Conservation (phyloP, 1,284 basidiomycete genomes). For the Ustilago crameri region DNA sequence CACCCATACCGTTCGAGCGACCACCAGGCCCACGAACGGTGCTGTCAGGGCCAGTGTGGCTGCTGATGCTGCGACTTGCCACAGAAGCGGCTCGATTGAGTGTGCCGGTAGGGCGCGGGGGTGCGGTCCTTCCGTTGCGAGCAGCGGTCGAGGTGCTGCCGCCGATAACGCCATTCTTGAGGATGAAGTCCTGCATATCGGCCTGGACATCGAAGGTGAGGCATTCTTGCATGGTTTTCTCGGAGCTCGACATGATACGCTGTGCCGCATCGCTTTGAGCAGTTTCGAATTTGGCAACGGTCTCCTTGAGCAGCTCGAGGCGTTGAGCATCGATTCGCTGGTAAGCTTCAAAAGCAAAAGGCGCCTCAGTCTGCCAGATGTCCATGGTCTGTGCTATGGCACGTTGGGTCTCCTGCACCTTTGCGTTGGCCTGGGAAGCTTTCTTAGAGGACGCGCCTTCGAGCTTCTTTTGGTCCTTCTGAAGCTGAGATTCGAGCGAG, state of each 20-base stretch:
- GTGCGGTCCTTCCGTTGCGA: constrained; percentile 24
- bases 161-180: constrained; percentile 37
- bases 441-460: constrained; percentile 61
- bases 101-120: constrained; percentile 10
- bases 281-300: constrained; percentile 59
- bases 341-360: constrained; percentile 57
- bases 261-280: constrained; percentile 61
- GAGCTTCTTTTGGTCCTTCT: constrained; percentile 63
- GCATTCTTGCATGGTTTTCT: constrained; percentile 59
- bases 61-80: constrained; percentile 46
- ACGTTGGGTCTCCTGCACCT: constrained; percentile 56
- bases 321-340: constrained; percentile 61
- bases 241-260: constrained; percentile 54
- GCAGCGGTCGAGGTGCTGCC: constrained; percentile 5
- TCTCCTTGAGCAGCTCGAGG: constrained; percentile 61
- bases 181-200: constrained; percentile 62
- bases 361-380: constrained; percentile 59
- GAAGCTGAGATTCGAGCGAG: constrained; percentile 61
- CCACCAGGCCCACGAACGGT: constrained; percentile 10
- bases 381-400: constrained; percentile 50
- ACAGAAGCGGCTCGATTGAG: constrained; percentile 32
- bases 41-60: constrained; percentile 28
- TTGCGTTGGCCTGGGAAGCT: constrained; percentile 47
- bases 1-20: constrained; percentile 34
- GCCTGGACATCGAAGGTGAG: constrained; percentile 56